Conservation (phyloP, 345 rosid genomes). For the Lenwebbia sp. region DNA sequence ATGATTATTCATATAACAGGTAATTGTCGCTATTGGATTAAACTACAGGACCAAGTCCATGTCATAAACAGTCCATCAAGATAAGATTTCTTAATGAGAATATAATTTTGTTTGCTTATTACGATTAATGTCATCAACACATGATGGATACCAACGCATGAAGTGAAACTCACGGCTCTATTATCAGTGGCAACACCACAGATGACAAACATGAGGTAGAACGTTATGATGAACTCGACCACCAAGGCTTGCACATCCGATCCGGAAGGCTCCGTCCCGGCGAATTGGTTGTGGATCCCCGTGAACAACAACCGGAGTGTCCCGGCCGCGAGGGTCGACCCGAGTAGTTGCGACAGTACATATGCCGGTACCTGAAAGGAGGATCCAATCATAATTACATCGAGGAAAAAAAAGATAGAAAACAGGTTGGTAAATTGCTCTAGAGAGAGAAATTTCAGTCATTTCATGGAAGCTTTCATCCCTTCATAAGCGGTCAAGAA, state of each 20-base stretch:
- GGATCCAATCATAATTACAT: not conserved
- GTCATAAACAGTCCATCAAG: not conserved
- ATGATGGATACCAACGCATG: not conserved
- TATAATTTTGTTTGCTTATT: not conserved
- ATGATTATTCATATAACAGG: not conserved
- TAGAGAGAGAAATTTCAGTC: not conserved
- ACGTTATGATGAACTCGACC: conserved; percentile 87
- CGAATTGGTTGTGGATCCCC: conserved; percentile 52
- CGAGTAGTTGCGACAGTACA: conserved; percentile 50
- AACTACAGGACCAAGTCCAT: not conserved
- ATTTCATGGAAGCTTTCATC: no score
- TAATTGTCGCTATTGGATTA: not conserved
- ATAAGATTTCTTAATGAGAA: not conserved
- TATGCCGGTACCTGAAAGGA: conserved; percentile 66
- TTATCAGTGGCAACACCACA: conserved; percentile 92
- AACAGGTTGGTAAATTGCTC: not conserved
- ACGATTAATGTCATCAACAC: not conserved
- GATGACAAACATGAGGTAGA: conserved; percentile 81
- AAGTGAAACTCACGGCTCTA: conserved; percentile 56
- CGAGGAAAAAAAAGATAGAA: not conserved
- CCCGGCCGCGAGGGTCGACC: conserved; percentile 73
- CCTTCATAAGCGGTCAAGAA: no score
- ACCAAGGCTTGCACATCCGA: conserved; percentile 60
- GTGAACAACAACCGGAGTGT: conserved; percentile 60
- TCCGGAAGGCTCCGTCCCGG: conserved; percentile 74